A percentile compares a stretch with the other conserved stretches of the same genome.
phyloP scores from a whole-genome alignment of 257 asterid species.

The Verbena officinalis region DNA sequence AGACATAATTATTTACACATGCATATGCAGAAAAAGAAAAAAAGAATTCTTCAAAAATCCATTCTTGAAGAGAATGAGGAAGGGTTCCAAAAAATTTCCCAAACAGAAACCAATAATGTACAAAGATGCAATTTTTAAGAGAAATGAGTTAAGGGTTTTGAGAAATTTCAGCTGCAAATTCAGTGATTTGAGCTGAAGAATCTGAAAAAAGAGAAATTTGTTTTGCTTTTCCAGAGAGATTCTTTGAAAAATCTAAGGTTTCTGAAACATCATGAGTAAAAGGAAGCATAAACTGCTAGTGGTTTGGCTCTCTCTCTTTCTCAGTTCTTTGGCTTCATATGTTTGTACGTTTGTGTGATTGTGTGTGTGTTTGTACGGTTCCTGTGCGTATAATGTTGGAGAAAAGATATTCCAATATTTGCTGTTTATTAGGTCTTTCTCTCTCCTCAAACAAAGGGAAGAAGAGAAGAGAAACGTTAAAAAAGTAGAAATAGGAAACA shows the following conservation, averaged over 20 bases:
- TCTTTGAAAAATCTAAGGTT: slow-evolving; percentile 30
- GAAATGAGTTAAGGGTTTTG: slow-evolving; percentile 21
- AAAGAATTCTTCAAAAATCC: not conserved
- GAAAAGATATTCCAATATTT: slow-evolving; percentile 17
- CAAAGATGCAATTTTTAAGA: slow-evolving; percentile 22
- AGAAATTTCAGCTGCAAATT: slow-evolving; percentile 18
- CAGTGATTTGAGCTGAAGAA: slow-evolving; percentile 1
- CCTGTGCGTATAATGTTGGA: not conserved
- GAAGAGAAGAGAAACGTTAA: not conserved
- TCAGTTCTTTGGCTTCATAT: slow-evolving; percentile 16
- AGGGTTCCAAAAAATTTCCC: slow-evolving; percentile 22
- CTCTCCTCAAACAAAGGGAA: not conserved
- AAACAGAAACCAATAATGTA: not conserved
- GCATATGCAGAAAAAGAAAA: slow-evolving; percentile 25
- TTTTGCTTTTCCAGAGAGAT: slow-evolving; percentile 17
- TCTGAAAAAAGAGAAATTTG: slow-evolving; percentile 24
- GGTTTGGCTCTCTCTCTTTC: slow-evolving; percentile 16
- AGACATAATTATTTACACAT: slow-evolving; percentile 51
- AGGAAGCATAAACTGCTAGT: slow-evolving; percentile 15
- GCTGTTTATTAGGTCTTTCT: no score
- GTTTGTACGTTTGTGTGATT: slow-evolving; percentile 12
- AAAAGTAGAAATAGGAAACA: not conserved
- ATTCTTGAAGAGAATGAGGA: slow-evolving; percentile 18
- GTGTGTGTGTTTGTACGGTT: slow-evolving; percentile 23
- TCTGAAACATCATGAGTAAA: slow-evolving; percentile 26